Base-by-base conservation (phyloP, 1,284 basidiomycete genomes). In the Rhodotorula sp. region DNA sequence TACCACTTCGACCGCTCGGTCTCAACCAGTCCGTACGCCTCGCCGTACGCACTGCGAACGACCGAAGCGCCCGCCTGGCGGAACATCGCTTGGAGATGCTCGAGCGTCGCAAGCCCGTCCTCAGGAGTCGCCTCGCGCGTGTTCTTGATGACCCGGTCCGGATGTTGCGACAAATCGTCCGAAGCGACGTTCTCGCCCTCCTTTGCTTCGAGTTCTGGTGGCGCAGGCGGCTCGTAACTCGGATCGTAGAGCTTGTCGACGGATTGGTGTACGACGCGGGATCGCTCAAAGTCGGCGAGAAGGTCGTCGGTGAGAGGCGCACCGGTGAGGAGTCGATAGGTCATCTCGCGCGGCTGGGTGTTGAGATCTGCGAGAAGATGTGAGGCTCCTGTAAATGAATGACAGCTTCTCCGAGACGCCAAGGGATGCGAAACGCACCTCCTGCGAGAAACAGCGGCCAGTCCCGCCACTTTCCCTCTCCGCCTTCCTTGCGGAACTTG, bases 381-480 rank as follows among this genome's bases (percentile, higher is more conserved):
- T 10, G 24, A 29, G 56, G n/a, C n/a, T n/a, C n/a, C n/a, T n/a
- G n/a, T n/a, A n/a, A n/a, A n/a, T 34, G 1, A 29, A 34, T n/a
- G 30, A 6, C 15, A 2, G 32, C 4, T 30, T 52, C 27, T 30
- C 8, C 13, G 39, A 44, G 20, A 20, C 1, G n/a, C 72, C 24
- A n/a, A 7, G 34, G 17, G 29, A 30, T 15, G 17, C 39, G 22
- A 27, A 11, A 73, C 80, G 64, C 60, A 91, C 92, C 92, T 73
- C 94, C 94, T 0, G 90, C 88, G 48, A 97, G 81, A 66, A 96
- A 82, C 68, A 88, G 88, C 0, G 92, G 89, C 90, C 91, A 94
- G 55, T 82, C 69, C 7, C 79, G 77, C 67, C 82, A 82, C 2
- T 78, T 77, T 54, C 84, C 81, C 6, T 82, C 83, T 11, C 84